Evolutionary conservation across 2,329 filamentous ascomycete species (phyloP), one percentile per base, ranked within the genome.

Genomic region (Clarireedia sp.): DNA sequence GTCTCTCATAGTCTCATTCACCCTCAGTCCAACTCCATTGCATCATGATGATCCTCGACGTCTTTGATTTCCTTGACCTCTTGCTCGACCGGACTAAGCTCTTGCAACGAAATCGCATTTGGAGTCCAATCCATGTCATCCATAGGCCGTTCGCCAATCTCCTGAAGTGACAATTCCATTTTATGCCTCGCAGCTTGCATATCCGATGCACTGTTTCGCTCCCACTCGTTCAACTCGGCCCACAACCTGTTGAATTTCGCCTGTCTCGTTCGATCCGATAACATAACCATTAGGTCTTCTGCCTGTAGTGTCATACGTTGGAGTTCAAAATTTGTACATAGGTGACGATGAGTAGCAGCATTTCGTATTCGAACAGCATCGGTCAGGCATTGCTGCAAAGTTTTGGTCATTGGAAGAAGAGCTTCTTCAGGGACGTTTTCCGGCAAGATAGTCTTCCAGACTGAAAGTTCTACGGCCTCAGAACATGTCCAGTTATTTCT

Each of bases 81-180:
- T 54, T 49, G 24, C 16, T 54, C 24, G 2, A 24, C 45, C 3
- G 48, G 37, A n/a, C 48, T 51, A n/a, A 65, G 40, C 56, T 68
- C 61, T 51, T 65, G 44, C 9, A 68, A 57, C n/a, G 62, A 65
- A 19, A 64, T 61, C 23, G 56, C 21, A 56, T 68, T 68, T 10
- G 65, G 64, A 10, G 66, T 67, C 67, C 67, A 68, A 58, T 68
- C 66, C 66, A 68, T 68, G 55, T 67, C 65, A 54, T 67, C 61
- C 33, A 68, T 57, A 1, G 64, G 64, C 9, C 57, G 45, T 51
- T 68, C 66, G 41, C 62, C 62, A 43, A 68, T 66, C n/a, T 60
- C 59, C 45, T 61, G 55, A 19, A 68, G 54, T 9, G 62, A 64
- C n/a, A 37, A 47, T 40, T 66, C 58, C 45, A 68, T 41, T 26